Evolutionary conservation across 108 stramenopile genomes (phyloP), one percentile per base, ranked within the genome.

Genomic region (Pelagomonas calceolata): DNA sequence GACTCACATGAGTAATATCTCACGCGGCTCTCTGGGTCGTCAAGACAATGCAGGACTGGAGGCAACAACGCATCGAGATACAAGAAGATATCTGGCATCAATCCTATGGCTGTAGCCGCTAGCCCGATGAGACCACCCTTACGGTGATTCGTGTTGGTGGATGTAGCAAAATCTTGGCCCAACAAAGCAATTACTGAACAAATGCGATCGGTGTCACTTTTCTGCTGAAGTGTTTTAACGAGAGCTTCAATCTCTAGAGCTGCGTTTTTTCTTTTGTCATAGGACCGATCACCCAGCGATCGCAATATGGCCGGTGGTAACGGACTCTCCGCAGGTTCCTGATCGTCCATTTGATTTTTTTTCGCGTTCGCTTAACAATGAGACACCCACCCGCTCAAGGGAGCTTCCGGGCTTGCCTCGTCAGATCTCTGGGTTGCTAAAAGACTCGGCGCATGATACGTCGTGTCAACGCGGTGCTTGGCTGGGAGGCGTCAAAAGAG

Each of bases 261-360:
- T 12, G 95, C 95, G 78, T 94, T 95, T 78, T 98, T 98, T 4
- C 98, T 90, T 82, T 98, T 98, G 36, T 98, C 98, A 70, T 96
- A 97, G 29, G 93, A 94, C n/a, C 98, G 84, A 77, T 98, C 98
- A 32, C 98, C 94, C 64, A 98, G 88, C 46, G 84, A 75, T 31
- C 92, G 83, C 79, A 90, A 84, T 18, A 93, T 84, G n/a, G 88
- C 74, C 21, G 88, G 90, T 15, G 94, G 87, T 32, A 93, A 80
- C 5, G 39, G 39, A 43, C 39, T 43, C 12, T 43, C 39, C 39
- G 39, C 5, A 43, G 39, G 39, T n/a, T n/a, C n/a, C n/a, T n/a
- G n/a, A n/a, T n/a, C n/a, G n/a, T n/a, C n/a, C n/a, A n/a, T n/a
- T n/a, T n/a, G n/a, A n/a, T n/a, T n/a, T n/a, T n/a, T n/a, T n/a